phyloP scores from a whole-genome alignment of 176 grass and related monocot species.

The Cocos nucifera region DNA sequence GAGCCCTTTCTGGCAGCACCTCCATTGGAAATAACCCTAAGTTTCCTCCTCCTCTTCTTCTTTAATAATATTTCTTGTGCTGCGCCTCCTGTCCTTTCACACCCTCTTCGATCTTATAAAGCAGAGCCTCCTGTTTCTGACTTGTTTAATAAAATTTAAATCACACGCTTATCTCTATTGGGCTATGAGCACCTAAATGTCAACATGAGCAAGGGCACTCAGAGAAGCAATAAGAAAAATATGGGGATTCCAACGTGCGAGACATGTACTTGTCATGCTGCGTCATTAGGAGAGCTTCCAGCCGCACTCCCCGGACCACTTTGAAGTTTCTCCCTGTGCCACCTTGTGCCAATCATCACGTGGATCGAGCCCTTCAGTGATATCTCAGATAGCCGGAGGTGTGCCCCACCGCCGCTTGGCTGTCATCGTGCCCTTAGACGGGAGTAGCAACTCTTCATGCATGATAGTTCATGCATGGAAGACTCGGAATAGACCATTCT shows the following conservation, averaged over 20 bases:
- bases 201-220: slow-evolving; percentile 7
- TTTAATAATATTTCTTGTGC: slow-evolving; percentile 10
- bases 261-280: slow-evolving; percentile 37
- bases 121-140: slow-evolving; percentile 31
- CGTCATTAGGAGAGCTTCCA: slow-evolving; percentile 14
- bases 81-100: slow-evolving; percentile 14
- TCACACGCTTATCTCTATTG: slow-evolving; percentile 45
- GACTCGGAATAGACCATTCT: too few species aligned
- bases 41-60: slow-evolving; percentile 12
- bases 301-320: too few species aligned
- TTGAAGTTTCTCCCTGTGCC: slow-evolving; percentile 12
- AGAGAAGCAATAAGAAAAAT: slow-evolving; percentile 10
- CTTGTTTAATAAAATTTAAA: slow-evolving; percentile 43
- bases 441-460: too few species aligned
- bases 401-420: too few species aligned
- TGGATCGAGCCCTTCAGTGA: too few species aligned
- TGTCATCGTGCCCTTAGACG: too few species aligned
- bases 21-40: slow-evolving; percentile 4
- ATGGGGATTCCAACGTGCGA: slow-evolving; percentile 51
- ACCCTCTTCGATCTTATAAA: slow-evolving; percentile 11
- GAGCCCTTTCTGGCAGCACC: slow-evolving; percentile 17
- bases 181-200: slow-evolving; percentile 19
- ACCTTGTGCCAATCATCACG: neutral
- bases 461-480: too few species aligned
- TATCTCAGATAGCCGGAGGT: too few species aligned